Percentiles rank a stretch among this genome's conserved stretches.
Conservation (phyloP, 2,329 filamentous ascomycete species). For the Fusarium sp. region DNA sequence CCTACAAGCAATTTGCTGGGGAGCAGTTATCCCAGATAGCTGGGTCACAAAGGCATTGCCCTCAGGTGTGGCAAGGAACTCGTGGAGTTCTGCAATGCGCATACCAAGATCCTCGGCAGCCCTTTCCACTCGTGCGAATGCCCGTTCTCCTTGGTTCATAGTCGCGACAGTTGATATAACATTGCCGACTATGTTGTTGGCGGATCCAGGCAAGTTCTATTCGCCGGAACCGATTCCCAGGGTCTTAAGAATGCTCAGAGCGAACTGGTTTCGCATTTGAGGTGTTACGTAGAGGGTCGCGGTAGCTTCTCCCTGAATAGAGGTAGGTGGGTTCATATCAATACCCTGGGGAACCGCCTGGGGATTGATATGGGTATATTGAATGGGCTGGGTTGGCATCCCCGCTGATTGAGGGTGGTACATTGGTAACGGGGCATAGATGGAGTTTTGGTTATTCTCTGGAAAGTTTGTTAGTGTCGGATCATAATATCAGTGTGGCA, state of each 20-base stretch:
- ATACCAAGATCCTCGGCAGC: slow-evolving; percentile 66
- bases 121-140: slow-evolving; percentile 64
- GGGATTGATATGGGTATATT: neutral
- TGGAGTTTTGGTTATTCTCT: slow-evolving; percentile 42
- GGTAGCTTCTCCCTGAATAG: neutral
- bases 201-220: slow-evolving; percentile 40
- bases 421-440: slow-evolving; percentile 11
- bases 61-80: slow-evolving; percentile 50
- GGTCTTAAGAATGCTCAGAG: slow-evolving; percentile 26
- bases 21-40: neutral
- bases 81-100: slow-evolving; percentile 64
- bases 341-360: neutral
- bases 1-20: slow-evolving; percentile 9
- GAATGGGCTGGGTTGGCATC: slow-evolving; percentile 10
- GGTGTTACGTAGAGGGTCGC: slow-evolving; percentile 3
- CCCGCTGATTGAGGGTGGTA: slow-evolving; percentile 1
- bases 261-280: slow-evolving; percentile 36
- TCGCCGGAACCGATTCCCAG: slow-evolving; percentile 54
- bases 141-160: slow-evolving; percentile 58
- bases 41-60: slow-evolving; percentile 24
- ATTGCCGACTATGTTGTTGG: slow-evolving; percentile 47
- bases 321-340: neutral
- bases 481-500: neutral
- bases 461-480: slow-evolving; percentile 4
- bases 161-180: slow-evolving; percentile 60